A percentile compares a stretch with the other conserved stretches of the same genome.
These are phyloP conservation scores for Tillandsia leiboldiana DNA, from an alignment of 176 grass and related monocot genomes.

Conservation along the genomic window DNA sequence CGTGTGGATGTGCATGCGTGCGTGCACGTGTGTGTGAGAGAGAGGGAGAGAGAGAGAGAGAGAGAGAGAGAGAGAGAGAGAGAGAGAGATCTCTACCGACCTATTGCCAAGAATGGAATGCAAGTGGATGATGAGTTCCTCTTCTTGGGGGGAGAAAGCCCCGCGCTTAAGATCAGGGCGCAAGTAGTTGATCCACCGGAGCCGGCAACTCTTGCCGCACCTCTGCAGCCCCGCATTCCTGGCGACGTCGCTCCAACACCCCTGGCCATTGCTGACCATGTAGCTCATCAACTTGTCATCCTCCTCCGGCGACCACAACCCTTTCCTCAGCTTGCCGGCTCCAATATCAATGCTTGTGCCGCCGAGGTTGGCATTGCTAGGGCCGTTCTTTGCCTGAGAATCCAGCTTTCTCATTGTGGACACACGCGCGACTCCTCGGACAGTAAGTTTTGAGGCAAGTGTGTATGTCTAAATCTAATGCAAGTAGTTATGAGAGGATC, in stretches of 20 bases:
- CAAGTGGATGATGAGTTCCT: conserved; percentile 87
- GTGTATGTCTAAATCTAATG: conserved; percentile 28
- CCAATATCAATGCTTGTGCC: conserved; percentile 9
- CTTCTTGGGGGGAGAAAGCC: conserved; percentile 90
- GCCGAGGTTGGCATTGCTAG: not conserved
- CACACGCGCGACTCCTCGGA: not conserved
- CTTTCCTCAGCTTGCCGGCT: conserved; percentile 61
- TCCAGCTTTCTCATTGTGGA: conserved; percentile 74
- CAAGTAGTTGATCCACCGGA: conserved; percentile 99
- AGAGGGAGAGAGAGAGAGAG: not conserved
- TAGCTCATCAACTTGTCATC: conserved; percentile 84
- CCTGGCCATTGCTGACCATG: conserved; percentile 85
- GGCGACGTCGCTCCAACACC: conserved; percentile 93
- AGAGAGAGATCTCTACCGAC: conserved; percentile 5
- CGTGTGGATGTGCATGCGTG: no score
- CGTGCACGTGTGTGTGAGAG: no score
- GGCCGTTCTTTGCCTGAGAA: not conserved
- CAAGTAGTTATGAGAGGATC: not conserved
- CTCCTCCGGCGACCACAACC: conserved; percentile 97
- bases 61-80: not conserved
- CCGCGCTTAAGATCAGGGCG: conserved; percentile 95
- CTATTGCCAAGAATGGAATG: conserved; percentile 93
- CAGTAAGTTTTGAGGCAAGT: conserved; percentile 19
- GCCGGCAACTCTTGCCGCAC: conserved; percentile 97
- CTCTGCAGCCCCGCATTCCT: conserved; percentile 86